A percentile compares a stretch with the other conserved stretches of the same genome.
These are phyloP conservation scores for Pleurotus ostreatus DNA, from an alignment of 768 basidiomycete genomes.

Conservation along the genomic window DNA sequence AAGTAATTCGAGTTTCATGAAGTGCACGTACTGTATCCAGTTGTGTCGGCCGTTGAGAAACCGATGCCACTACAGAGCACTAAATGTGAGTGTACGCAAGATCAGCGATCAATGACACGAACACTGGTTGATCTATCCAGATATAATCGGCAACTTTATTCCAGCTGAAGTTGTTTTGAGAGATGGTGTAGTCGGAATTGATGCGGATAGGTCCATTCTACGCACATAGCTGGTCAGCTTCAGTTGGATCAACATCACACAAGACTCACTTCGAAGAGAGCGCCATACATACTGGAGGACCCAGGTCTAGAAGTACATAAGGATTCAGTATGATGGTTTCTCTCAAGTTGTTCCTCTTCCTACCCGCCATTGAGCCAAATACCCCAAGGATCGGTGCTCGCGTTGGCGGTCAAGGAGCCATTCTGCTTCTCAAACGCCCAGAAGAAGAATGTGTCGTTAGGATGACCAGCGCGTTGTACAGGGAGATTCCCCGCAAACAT, in stretches of 20 bases:
- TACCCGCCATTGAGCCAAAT: slow-evolving; percentile 77
- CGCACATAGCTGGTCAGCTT: not conserved
- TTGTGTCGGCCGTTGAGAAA: slow-evolving; percentile 58
- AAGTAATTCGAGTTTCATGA: not conserved
- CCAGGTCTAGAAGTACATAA: slow-evolving; percentile 44
- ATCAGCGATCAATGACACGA: not conserved
- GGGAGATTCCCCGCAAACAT: slow-evolving; percentile 64
- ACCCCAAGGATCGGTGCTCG: slow-evolving; percentile 55
- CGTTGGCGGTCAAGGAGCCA: slow-evolving; percentile 49
- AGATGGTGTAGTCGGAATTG: slow-evolving; percentile 42
- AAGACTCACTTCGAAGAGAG: slow-evolving; percentile 56
- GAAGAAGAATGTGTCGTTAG: slow-evolving; percentile 66
- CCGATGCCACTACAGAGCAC: slow-evolving; percentile 45
- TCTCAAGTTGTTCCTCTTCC: slow-evolving; percentile 14
- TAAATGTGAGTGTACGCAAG: slow-evolving; percentile 7
- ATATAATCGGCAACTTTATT: slow-evolving; percentile 59
- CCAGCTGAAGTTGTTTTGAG: slow-evolving; percentile 55
- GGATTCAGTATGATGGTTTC: not conserved
- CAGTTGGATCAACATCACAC: not conserved
- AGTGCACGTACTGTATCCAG: slow-evolving; percentile 49
- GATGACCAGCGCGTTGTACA: slow-evolving; percentile 54
- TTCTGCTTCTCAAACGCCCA: slow-evolving; percentile 53
- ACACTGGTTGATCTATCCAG: slow-evolving; percentile 77
- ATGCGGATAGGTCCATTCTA: slow-evolving; percentile 72
- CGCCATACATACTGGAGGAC: slow-evolving; percentile 62